Evolutionary conservation across 2,329 filamentous ascomycete genomes (phyloP), one percentile per base, ranked within the genome.

Genomic region (Penicillium sp.): DNA sequence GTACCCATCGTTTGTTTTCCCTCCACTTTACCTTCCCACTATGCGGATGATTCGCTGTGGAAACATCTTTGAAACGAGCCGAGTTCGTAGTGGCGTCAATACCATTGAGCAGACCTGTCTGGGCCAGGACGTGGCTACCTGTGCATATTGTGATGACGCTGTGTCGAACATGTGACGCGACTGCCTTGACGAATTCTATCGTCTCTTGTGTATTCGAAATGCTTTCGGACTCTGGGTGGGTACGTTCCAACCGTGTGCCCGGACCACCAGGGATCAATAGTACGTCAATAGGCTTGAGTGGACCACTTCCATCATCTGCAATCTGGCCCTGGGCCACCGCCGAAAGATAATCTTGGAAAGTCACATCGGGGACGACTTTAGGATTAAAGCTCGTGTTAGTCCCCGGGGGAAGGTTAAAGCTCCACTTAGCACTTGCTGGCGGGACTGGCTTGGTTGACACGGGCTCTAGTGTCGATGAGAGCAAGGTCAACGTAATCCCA

Each of bases 111-210:
- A 54, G 45, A 35, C 51, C 51, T 38, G 51, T 54, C 45, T 54
- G 51, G 33, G 51, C 51, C 9, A 54, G 51, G 23, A 54, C 42
- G 30, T 54, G 51, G 45, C 51, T 54, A 18, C 51, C 51, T 40
- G 51, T 54, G 45, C 51, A 54, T 35, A 54, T 47, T 28, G 51
- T 54, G 18, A 54, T 54, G 51, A 54, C 45, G 42, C 51, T 54
- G 26, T 54, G 51, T 24, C 51, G 51, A 23, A 54, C 33, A 24
- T 54, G 45, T 47, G 51, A 47, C 24, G 51, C 51, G n/a, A 54
- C 42, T 3, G 42, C 45, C 26, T 46, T 35, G 24, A 54, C 35
- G 26, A 54, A 54, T 45, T 54, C 51, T 54, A 46, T 18, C 28
- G 18, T n/a, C 43, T 54, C 51, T 18, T 47, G 51, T 20, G 45